Evolutionary conservation across 345 rosid species (phyloP).

Genomic region (Xanthoceras sorbifolium): DNA sequence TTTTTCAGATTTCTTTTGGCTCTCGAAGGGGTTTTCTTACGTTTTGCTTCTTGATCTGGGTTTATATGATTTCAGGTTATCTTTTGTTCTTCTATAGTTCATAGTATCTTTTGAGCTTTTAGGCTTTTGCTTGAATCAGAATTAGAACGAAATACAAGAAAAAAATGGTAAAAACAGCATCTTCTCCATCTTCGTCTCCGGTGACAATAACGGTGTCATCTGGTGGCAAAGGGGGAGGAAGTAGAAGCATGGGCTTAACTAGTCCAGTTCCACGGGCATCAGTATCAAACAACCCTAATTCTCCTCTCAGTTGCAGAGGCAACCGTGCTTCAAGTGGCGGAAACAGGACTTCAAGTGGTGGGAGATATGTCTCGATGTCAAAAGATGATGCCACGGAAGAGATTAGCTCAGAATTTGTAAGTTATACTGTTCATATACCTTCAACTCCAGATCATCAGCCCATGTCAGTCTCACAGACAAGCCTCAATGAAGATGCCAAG

Average conservation of each 20-base stretch:
- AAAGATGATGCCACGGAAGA: slow-evolving; percentile 48
- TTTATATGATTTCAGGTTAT: too few relatives aligned
- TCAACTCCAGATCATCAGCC: slow-evolving; percentile 74
- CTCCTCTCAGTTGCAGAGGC: slow-evolving; percentile 54
- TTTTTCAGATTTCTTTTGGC: not conserved
- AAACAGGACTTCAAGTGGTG: slow-evolving; percentile 37
- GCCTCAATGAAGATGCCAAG: slow-evolving; percentile 36
- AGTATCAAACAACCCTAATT: slow-evolving; percentile 53
- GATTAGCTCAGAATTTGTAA: slow-evolving; percentile 45
- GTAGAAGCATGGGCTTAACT: slow-evolving; percentile 66
- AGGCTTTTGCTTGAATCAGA: not conserved
- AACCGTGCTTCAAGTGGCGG: slow-evolving; percentile 51
- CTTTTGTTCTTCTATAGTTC: too few relatives aligned
- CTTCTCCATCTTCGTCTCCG: slow-evolving; percentile 59
- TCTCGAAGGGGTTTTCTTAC: not conserved
- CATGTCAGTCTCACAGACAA: slow-evolving; percentile 47
- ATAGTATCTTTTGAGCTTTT: too few relatives aligned
- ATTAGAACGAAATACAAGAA: not conserved
- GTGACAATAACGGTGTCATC: slow-evolving; percentile 73
- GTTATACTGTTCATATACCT: slow-evolving; percentile 72
- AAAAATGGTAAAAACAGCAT: slow-evolving; percentile 54
- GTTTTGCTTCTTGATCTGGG: slow-evolving; percentile 3
- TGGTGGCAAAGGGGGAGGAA: slow-evolving; percentile 62
- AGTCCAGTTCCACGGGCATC: slow-evolving; percentile 69
- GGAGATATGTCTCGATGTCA: slow-evolving; percentile 58